These are phyloP conservation scores for Metschnikowia matae DNA, from an alignment of 805 yeast species.

Conservation along the genomic window DNA sequence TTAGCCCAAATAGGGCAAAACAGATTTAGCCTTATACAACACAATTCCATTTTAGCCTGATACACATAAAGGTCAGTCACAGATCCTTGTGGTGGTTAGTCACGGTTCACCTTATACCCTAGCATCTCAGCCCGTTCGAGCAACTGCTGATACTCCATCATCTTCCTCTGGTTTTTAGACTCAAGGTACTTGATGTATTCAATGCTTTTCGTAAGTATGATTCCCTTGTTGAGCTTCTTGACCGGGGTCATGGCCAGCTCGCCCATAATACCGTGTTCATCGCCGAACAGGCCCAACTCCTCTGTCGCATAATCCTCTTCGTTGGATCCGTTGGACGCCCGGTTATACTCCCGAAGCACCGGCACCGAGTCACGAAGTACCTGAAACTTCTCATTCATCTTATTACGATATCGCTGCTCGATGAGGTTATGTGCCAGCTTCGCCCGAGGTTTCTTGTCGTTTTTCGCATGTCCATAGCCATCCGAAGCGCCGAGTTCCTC, in stretches of 20 bases:
- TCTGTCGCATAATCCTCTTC: slow-evolving; percentile 10
- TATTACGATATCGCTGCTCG: slow-evolving; percentile 42
- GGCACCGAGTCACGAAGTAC: slow-evolving; percentile 38
- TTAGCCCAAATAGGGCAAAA: too few species aligned
- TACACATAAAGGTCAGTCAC: neutral
- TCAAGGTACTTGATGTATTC: slow-evolving; percentile 77
- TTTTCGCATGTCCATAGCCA: neutral
- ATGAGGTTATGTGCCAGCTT: slow-evolving; percentile 40
- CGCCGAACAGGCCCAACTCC: slow-evolving; percentile 4
- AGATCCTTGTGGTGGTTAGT: neutral
- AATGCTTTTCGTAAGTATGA: slow-evolving; percentile 70
- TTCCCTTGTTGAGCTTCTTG: slow-evolving; percentile 70
- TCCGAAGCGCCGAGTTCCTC: neutral
- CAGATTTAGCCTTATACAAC: too few species aligned
- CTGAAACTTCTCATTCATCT: slow-evolving; percentile 39
- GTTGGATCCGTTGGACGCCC: neutral
- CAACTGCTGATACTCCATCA: slow-evolving; percentile 50
- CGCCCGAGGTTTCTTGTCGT: slow-evolving; percentile 18
- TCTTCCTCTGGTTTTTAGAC: slow-evolving; percentile 48
- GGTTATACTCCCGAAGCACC: slow-evolving; percentile 29
- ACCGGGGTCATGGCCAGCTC: slow-evolving; percentile 64
- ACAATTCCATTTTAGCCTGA: too few species aligned
- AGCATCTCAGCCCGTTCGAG: slow-evolving; percentile 32
- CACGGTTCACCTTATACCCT: slow-evolving; percentile 18
- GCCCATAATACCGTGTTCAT: slow-evolving; percentile 30